phyloP scores from a whole-genome alignment of 2,329 filamentous ascomycete genomes.

The Claviceps humidiphila region DNA sequence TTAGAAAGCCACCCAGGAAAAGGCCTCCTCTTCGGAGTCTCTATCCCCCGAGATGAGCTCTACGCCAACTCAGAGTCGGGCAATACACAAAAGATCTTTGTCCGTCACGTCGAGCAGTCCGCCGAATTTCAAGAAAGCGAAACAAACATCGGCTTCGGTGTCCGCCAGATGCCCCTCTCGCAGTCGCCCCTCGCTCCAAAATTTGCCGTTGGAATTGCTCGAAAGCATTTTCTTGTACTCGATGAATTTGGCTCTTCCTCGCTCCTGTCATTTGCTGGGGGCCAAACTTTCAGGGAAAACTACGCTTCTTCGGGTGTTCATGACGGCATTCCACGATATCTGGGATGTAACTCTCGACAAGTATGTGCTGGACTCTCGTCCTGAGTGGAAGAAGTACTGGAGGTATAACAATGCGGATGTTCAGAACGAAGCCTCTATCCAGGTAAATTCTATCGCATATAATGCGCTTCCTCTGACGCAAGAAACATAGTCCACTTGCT shows the following conservation, averaged over 20 bases:
- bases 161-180: not conserved
- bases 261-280: conserved; percentile 30
- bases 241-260: conserved; percentile 5
- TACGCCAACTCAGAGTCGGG: conserved; percentile 34
- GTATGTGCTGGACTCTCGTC: conserved; percentile 8
- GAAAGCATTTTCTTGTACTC: conserved; percentile 39
- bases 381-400: no score
- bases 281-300: conserved; percentile 29
- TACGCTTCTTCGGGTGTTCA: conserved; percentile 17
- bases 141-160: conserved; percentile 6
- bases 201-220: conserved; percentile 38
- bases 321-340: no score
- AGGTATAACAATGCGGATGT: no score
- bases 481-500: no score
- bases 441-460: no score
- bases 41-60: conserved; percentile 25
- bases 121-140: conserved; percentile 12
- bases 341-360: conserved; percentile 10
- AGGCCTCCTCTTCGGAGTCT: not conserved
- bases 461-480: not conserved
- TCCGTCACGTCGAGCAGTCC: conserved; percentile 2
- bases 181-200: conserved; percentile 16
- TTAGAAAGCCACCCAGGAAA: not conserved
- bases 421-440: no score
- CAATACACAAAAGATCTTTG: conserved; percentile 25